Evolutionary conservation across 352 stramenopile genomes (phyloP).

Genomic region (Phytophthora megakarya): DNA sequence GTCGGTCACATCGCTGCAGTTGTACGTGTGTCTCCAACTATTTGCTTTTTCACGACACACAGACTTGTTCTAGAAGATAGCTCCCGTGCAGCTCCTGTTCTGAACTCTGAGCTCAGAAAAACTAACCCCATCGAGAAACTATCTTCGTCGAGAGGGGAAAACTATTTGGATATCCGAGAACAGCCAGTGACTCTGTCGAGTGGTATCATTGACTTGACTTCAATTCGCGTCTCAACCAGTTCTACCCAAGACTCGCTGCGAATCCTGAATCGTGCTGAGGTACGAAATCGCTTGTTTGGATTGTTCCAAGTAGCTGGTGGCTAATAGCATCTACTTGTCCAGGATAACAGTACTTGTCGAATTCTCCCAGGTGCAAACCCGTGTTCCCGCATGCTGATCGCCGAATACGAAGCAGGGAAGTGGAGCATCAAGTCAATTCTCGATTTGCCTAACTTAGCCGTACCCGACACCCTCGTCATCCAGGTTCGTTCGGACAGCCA

Average conservation of each 20-base stretch:
- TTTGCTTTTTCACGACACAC: slow-evolving; percentile 36
- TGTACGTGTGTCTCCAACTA: slow-evolving; percentile 25
- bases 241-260: slow-evolving; percentile 42
- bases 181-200: neutral
- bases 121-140: neutral
- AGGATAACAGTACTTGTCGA: slow-evolving; percentile 7
- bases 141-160: neutral
- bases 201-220: slow-evolving; percentile 46
- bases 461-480: slow-evolving; percentile 45
- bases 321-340: slow-evolving; percentile 7
- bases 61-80: slow-evolving; percentile 35
- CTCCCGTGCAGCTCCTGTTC: neutral
- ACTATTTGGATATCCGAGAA: slow-evolving; percentile 6
- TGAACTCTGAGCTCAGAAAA: slow-evolving; percentile 10
- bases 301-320: neutral
- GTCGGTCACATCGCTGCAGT: slow-evolving; percentile 33
- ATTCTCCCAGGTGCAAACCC: slow-evolving; percentile 11
- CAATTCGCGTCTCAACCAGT: slow-evolving; percentile 36
- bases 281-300: slow-evolving; percentile 1
- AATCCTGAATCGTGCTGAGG: slow-evolving; percentile 36
- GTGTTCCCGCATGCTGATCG: slow-evolving; percentile 34
- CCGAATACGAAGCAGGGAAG: slow-evolving; percentile 18
- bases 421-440: slow-evolving; percentile 34
- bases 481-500: slow-evolving; percentile 35
- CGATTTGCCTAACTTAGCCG: slow-evolving; percentile 37